A percentile compares a stretch with the other conserved stretches of the same genome.
These are phyloP conservation scores for Cyanidioschyzon merolae DNA, from an alignment of 23 red algal genomes.

Conservation along the genomic window DNA sequence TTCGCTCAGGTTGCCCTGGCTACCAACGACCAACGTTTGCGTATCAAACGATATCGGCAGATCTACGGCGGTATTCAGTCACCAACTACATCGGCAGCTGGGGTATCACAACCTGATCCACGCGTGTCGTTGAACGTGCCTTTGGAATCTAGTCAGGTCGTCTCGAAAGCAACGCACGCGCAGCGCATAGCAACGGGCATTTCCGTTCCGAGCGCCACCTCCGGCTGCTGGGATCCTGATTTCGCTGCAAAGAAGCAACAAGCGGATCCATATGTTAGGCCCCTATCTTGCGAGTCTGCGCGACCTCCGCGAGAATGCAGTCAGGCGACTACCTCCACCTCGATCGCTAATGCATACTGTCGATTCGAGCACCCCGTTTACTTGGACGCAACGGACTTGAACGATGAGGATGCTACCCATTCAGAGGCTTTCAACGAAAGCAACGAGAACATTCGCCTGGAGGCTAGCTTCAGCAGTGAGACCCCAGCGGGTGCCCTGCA, in stretches of 20 bases:
- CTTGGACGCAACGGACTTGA: neutral
- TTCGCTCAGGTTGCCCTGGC: slow-evolving; percentile 7
- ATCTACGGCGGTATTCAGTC: neutral
- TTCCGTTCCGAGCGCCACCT: neutral
- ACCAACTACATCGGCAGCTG: neutral
- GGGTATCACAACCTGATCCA: neutral
- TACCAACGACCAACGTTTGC: slow-evolving; percentile 3
- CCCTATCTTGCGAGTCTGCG: no score
- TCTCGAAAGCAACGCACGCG: neutral
- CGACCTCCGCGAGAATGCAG: neutral
- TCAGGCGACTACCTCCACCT: neutral
- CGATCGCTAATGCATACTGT: neutral
- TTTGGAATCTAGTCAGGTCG: neutral
- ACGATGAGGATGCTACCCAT: neutral
- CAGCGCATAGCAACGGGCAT: neutral
- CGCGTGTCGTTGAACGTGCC: neutral
- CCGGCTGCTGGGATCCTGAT: neutral
- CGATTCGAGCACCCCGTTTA: neutral
- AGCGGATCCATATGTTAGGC: no score
- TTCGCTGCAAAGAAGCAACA: neutral
- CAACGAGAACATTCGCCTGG: neutral
- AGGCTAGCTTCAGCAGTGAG: neutral
- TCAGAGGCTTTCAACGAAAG: neutral
- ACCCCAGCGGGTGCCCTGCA: neutral
- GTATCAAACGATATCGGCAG: neutral